These are phyloP conservation scores for Albatrellus ellisii DNA, from an alignment of 768 basidiomycete genomes.

Conservation along the genomic window DNA sequence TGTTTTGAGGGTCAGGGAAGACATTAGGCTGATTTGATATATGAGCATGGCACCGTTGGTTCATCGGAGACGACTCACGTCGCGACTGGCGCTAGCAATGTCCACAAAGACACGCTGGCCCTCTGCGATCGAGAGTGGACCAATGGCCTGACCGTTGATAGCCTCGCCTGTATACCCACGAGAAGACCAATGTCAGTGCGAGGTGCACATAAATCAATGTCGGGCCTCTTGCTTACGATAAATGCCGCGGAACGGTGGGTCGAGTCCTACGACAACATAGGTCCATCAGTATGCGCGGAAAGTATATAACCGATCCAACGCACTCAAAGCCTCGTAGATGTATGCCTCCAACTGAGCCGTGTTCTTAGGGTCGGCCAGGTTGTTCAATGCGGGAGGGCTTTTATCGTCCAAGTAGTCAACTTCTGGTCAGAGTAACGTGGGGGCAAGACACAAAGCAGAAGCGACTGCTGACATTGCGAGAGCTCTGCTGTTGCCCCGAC, in stretches of 20 bases:
- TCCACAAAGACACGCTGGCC: conserved; percentile 51
- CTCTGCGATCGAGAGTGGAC: conserved; percentile 28
- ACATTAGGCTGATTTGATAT: conserved; percentile 27
- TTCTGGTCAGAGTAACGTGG: conserved; percentile 51
- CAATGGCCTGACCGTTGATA: conserved; percentile 30
- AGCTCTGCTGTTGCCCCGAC: conserved; percentile 57
- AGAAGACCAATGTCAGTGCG: background rate
- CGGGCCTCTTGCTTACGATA: conserved; percentile 32
- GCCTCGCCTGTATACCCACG: conserved; percentile 27
- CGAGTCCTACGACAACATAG: conserved; percentile 35
- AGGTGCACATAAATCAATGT: background rate
- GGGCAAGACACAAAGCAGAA: conserved; percentile 1
- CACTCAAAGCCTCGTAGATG: conserved; percentile 58
- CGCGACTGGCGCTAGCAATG: conserved; percentile 38
- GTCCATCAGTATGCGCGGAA: conserved; percentile 4
- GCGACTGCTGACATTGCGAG: conserved; percentile 40
- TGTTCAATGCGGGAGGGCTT: conserved; percentile 5
- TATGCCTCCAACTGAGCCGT: conserved; percentile 35
- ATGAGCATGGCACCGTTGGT: conserved; percentile 3
- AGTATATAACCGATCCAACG: conserved; percentile 18
- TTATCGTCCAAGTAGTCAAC: conserved; percentile 51
- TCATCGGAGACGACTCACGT: conserved; percentile 26
- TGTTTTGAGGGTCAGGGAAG: conserved; percentile 33
- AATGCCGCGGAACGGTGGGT: conserved; percentile 59
- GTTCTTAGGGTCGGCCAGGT: conserved; percentile 22